A percentile compares a stretch with the other conserved stretches of the same genome.
phyloP scores from a whole-genome alignment of 2,329 filamentous ascomycete genomes.

The Colletotrichum lentis region DNA sequence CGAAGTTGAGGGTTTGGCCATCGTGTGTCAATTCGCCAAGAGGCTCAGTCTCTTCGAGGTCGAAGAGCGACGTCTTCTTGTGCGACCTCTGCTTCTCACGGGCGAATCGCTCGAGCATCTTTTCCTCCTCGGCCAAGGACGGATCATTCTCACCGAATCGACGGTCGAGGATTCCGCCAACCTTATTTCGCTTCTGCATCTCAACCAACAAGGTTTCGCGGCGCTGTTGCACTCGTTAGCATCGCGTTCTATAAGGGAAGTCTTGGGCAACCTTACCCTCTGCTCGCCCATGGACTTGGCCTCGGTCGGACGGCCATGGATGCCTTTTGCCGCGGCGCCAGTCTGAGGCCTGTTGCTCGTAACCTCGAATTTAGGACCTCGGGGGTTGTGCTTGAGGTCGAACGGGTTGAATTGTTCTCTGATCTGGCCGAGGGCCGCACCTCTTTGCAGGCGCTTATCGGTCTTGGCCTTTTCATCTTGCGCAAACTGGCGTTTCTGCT shows the following conservation, averaged over 20 bases:
- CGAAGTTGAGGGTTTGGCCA: constrained; percentile 75
- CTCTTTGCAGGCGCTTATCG: constrained; percentile 79
- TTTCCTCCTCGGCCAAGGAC: constrained; percentile 90
- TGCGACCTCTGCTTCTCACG: constrained; percentile 82
- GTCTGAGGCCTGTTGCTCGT: constrained; percentile 70
- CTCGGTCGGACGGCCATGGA: constrained; percentile 79
- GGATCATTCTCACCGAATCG: constrained; percentile 96
- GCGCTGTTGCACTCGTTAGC: constrained; percentile 57
- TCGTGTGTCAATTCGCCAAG: constrained; percentile 79
- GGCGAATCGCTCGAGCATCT: constrained; percentile 89
- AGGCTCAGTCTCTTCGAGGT: constrained; percentile 82
- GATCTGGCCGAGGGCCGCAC: constrained; percentile 82
- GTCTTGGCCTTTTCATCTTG: constrained; percentile 70
- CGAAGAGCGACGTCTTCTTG: constrained; percentile 83
- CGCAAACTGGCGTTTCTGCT: constrained; percentile 81
- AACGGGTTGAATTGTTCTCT: constrained; percentile 98
- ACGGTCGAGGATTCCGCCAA: constrained; percentile 89
- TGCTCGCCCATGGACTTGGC: constrained; percentile 89
- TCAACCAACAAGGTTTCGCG: constrained; percentile 86
- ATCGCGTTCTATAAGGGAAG: constrained; percentile 34
- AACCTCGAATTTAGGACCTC: constrained; percentile 85
- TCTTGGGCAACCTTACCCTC: constrained; percentile 60
- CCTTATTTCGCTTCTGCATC: constrained; percentile 87
- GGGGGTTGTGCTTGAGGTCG: constrained; percentile 82
- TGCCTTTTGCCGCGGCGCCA: constrained; percentile 63